Base-by-base conservation (phyloP, 805 yeast species). In the Kodamaea jinghongensis region DNA sequence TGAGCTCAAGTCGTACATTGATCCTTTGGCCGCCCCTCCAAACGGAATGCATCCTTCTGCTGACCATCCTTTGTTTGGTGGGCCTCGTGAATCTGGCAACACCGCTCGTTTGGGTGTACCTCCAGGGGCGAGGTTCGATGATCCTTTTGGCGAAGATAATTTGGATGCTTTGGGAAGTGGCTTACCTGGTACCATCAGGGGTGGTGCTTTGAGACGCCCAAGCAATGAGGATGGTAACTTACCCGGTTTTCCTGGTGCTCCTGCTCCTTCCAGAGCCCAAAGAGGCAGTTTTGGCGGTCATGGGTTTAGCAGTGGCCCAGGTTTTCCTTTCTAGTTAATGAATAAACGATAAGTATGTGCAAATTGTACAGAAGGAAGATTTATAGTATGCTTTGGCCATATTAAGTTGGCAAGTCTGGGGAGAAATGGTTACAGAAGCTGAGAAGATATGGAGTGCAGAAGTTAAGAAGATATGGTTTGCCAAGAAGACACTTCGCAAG, bases 31-130 rank as follows among this genome's bases (percentile, higher is more conserved):
- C 3, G 46, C 56, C 5, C 35, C 44, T 0, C 38, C 34, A n/a
- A 60, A 55, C 20, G 84, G 83, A 0, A 78, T 79, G 84, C 59
- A 72, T 39, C 79, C 81, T 1, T 65, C 75, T 3, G 50, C 65
- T 1, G 54, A 70, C 31, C 81, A 79, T 50, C 83, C 82, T 0
- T 41, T 79, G 6, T 79, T 78, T 47, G 65, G 64, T 12, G 38
- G 43, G n/a, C 35, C 32, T 16, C 22, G 42, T 10, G 37, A 32
- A 4, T n/a, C 31, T 10, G 63, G 62, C 3, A 46, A 49, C 31
- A 47, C 63, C 4, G 49, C 63, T 1, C 53, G 67, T 11, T 41
- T 52, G 25, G 68, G 71, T 2, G 61, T 59, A 30, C 71, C 73
- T 3, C 70, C 71, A 0, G 79, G 79, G 4, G 73, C 79, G 4